Percentiles rank a stretch among this genome's conserved stretches.
phyloP scores from a whole-genome alignment of 805 yeast genomes.

The Maudiozyma turicensis region DNA sequence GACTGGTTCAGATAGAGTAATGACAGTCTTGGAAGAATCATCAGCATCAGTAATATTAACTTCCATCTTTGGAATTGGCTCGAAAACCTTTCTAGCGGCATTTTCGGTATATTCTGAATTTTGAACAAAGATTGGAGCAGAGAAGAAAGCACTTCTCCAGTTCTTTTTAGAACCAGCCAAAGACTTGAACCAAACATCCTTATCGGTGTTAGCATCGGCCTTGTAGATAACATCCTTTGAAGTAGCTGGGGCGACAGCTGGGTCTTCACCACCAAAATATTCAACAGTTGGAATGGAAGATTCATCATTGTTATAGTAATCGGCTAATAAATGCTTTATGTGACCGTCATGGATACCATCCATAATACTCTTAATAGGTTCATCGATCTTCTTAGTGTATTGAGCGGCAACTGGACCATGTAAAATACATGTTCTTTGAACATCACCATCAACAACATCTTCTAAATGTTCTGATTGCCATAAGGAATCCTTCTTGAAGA shows the following conservation, averaged over 20 bases:
- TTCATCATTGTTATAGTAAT: constrained; percentile 60
- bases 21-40: constrained; percentile 43
- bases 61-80: constrained; percentile 57
- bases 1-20: constrained; percentile 59
- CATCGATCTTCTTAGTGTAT: constrained; percentile 76
- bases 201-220: constrained; percentile 30
- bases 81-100: constrained; percentile 70
- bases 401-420: constrained; percentile 99
- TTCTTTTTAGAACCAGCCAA: constrained; percentile 69
- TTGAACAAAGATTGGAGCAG: constrained; percentile 75
- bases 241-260: constrained; percentile 32
- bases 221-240: constrained; percentile 31
- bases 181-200: constrained; percentile 60
- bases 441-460: constrained; percentile 92
- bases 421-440: constrained; percentile 96
- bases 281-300: constrained; percentile 79
- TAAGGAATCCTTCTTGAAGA: constrained; percentile 96
- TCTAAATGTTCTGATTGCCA: constrained; percentile 98
- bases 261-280: constrained; percentile 67
- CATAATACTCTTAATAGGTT: constrained; percentile 85
- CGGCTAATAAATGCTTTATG: constrained; percentile 56
- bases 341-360: constrained; percentile 89
- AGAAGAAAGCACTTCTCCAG: constrained; percentile 89
- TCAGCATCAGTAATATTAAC: constrained; percentile 50
- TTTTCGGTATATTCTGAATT: constrained; percentile 70